A percentile compares a stretch with the other conserved stretches of the same genome.
These are phyloP conservation scores for Tylopilus sp. DNA, from an alignment of 1,284 basidiomycete genomes.

Conservation along the genomic window DNA sequence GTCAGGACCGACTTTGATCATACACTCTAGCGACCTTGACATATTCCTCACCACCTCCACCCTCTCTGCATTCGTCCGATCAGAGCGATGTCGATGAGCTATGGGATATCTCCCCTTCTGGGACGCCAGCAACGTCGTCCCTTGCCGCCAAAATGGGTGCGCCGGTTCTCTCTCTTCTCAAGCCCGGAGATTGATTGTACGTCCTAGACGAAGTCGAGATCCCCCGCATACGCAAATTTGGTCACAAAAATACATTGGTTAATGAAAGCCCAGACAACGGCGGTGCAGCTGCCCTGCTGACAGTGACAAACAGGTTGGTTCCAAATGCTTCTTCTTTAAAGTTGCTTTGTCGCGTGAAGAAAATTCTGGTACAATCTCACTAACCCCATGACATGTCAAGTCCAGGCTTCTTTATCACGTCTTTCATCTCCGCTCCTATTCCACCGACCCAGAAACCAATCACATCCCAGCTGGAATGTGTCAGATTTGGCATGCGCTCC, in stretches of 20 bases:
- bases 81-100: slow-evolving; percentile 43
- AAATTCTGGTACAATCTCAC: slow-evolving; percentile 20
- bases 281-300: slow-evolving; percentile 13
- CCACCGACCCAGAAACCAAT: slow-evolving; percentile 21
- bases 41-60: slow-evolving; percentile 35
- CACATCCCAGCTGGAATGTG: slow-evolving; percentile 15
- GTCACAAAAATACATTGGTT: slow-evolving; percentile 19
- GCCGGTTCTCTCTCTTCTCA: neutral
- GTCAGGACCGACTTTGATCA: slow-evolving; percentile 7
- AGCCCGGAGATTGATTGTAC: slow-evolving; percentile 5
- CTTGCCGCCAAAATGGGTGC: slow-evolving; percentile 44
- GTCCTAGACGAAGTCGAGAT: slow-evolving; percentile 31
- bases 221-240: slow-evolving; percentile 29
- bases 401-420: slow-evolving; percentile 35
- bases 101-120: slow-evolving; percentile 41
- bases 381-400: slow-evolving; percentile 30
- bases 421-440: slow-evolving; percentile 32
- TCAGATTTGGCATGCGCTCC: slow-evolving; percentile 19
- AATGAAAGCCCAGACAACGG: slow-evolving; percentile 2
- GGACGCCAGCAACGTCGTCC: slow-evolving; percentile 32
- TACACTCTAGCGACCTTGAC: slow-evolving; percentile 18
- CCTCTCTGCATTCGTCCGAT: slow-evolving; percentile 34
- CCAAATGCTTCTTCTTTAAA: slow-evolving; percentile 5
- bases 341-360: slow-evolving; percentile 13
- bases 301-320: slow-evolving; percentile 25